These are phyloP conservation scores for Dioscorea dumetorum DNA, from an alignment of 106 monocot genomes.

Conservation along the genomic window DNA sequence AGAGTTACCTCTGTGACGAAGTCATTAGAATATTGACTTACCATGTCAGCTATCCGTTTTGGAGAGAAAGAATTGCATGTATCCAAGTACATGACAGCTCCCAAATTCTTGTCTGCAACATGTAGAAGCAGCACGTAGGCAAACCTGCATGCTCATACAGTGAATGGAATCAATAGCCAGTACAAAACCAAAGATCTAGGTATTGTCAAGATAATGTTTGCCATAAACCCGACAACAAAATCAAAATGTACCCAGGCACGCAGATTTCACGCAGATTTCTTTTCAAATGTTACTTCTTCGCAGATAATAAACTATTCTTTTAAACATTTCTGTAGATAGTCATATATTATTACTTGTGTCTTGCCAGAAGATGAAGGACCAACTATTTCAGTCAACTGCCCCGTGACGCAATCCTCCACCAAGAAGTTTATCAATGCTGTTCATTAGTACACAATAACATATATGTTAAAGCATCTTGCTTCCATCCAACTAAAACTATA, in stretches of 20 bases:
- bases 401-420: conserved; percentile 75
- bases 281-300: background rate
- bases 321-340: too few relatives aligned
- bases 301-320: too few relatives aligned
- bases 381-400: conserved; percentile 73
- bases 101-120: conserved; percentile 39
- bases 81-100: conserved; percentile 65
- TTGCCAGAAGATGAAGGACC: conserved; percentile 92
- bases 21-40: conserved; percentile 17
- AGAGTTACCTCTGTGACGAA: conserved; percentile 39
- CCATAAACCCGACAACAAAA: conserved; percentile 8
- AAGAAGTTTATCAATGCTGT: conserved; percentile 75
- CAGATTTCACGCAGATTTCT: background rate
- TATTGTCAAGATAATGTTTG: background rate
- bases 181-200: background rate
- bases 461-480: background rate
- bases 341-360: conserved; percentile 61
- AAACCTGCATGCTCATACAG: conserved; percentile 42
- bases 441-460: conserved; percentile 8
- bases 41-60: conserved; percentile 37
- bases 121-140: conserved; percentile 51
- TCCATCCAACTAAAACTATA: background rate
- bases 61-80: conserved; percentile 95
- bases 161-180: too few relatives aligned
- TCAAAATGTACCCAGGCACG: too few relatives aligned